Conservation (phyloP, 768 basidiomycete genomes). For the Kwoniella sp. region DNA sequence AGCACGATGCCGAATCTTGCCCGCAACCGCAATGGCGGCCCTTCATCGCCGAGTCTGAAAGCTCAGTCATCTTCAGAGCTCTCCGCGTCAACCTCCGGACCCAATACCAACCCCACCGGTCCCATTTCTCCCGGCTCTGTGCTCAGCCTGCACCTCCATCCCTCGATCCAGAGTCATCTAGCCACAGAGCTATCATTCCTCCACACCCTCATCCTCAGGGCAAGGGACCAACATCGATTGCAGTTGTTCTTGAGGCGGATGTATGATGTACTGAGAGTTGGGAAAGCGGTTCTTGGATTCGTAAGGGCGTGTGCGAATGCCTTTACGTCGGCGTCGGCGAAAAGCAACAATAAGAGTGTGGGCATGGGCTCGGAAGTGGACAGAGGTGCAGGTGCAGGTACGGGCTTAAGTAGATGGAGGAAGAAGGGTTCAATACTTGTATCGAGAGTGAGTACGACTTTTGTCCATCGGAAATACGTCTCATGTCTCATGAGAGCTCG, state of each 20-base stretch:
- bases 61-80: no score
- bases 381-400: slow-evolving; percentile 2
- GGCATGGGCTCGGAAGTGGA: not conserved
- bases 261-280: slow-evolving; percentile 28
- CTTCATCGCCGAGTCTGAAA: no score
- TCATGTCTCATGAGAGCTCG: no score
- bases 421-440: not conserved
- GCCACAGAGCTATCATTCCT: slow-evolving; percentile 32
- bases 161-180: slow-evolving; percentile 32
- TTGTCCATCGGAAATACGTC: no score
- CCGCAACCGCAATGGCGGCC: no score
- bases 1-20: no score
- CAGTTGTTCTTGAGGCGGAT: slow-evolving; percentile 38
- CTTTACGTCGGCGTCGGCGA: not conserved
- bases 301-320: not conserved
- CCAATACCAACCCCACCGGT: no score
- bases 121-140: no score
- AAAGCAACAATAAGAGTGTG: not conserved
- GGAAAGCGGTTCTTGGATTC: slow-evolving; percentile 5
- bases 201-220: slow-evolving; percentile 20
- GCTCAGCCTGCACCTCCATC: slow-evolving; percentile 18
- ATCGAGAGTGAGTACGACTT: slow-evolving; percentile 2
- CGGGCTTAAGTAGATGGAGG: not conserved
- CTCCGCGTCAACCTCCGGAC: no score
- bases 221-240: slow-evolving; percentile 39